Evolutionary conservation across 2,329 filamentous ascomycete genomes (phyloP).

Genomic region (Arthroderma sp.): DNA sequence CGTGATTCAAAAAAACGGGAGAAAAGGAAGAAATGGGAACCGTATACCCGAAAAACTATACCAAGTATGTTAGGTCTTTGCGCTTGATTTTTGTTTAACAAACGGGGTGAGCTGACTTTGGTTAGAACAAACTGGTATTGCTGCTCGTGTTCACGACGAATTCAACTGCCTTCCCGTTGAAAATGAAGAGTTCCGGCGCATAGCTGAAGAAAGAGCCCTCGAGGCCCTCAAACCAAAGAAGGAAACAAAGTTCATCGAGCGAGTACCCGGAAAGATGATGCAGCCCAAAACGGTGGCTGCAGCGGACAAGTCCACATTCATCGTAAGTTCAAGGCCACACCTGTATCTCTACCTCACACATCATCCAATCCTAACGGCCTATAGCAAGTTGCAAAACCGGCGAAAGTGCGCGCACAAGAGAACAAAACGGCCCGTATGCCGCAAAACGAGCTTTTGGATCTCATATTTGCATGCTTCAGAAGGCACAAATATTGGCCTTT

Average conservation of each 20-base stretch:
- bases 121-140: conserved; percentile 63
- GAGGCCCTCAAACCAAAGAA: conserved; percentile 48
- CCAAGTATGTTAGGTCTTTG: conserved; percentile 46
- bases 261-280: conserved; percentile 37
- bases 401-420: conserved; percentile 44
- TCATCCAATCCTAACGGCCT: conserved; percentile 3
- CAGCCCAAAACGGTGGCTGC: conserved; percentile 44
- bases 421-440: conserved; percentile 85
- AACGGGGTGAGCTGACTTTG: background rate
- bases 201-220: conserved; percentile 46
- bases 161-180: conserved; percentile 60
- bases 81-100: background rate
- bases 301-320: conserved; percentile 27
- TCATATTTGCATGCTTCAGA: conserved; percentile 70
- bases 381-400: conserved; percentile 39
- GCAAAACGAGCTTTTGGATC: conserved; percentile 74
- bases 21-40: conserved; percentile 43
- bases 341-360: too few relatives aligned
- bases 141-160: conserved; percentile 62
- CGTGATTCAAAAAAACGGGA: conserved; percentile 32
- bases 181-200: conserved; percentile 53
- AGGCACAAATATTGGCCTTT: conserved; percentile 90
- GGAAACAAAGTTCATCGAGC: conserved; percentile 39
- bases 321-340: conserved; percentile 21
- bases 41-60: conserved; percentile 47